Evolutionary conservation across 176 grass and related monocot genomes (phyloP).

Genomic region (Cenchrus fungigraminus): DNA sequence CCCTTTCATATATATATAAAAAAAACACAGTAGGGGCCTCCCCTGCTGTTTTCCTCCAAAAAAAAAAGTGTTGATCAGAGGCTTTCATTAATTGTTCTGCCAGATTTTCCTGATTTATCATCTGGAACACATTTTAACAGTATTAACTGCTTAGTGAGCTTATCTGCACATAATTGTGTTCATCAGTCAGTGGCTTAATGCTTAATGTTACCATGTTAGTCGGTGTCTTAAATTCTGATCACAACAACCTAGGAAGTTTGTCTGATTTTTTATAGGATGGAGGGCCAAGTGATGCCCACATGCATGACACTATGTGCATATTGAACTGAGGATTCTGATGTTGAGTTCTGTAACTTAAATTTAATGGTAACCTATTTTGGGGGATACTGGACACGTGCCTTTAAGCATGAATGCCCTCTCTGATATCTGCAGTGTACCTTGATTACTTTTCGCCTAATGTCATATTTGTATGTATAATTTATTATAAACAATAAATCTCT

Average conservation of each 20-base stretch:
- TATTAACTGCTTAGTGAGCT: not conserved
- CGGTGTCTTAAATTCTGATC: not conserved
- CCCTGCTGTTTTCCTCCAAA: no score
- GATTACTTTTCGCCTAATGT: not conserved
- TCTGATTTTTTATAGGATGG: not conserved
- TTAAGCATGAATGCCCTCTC: not conserved
- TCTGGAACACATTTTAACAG: not conserved
- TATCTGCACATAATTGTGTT: not conserved
- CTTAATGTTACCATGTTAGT: not conserved
- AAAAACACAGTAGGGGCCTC: no score
- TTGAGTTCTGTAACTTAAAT: not conserved
- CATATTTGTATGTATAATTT: not conserved
- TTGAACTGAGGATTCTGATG: not conserved
- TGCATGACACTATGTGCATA: not conserved
- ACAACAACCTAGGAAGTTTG: not conserved
- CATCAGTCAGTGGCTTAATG: not conserved
- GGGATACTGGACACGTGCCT: not conserved
- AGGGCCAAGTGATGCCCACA: not conserved
- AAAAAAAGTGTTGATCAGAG: no score
- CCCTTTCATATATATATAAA: no score
- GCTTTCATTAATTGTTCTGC: not conserved
- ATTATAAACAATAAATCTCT: not conserved
- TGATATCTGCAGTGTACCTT: not conserved
- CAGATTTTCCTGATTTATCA: not conserved
- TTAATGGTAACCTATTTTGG: not conserved